Conservation (phyloP, 768 basidiomycete species). For the Sutorius australiensis region DNA sequence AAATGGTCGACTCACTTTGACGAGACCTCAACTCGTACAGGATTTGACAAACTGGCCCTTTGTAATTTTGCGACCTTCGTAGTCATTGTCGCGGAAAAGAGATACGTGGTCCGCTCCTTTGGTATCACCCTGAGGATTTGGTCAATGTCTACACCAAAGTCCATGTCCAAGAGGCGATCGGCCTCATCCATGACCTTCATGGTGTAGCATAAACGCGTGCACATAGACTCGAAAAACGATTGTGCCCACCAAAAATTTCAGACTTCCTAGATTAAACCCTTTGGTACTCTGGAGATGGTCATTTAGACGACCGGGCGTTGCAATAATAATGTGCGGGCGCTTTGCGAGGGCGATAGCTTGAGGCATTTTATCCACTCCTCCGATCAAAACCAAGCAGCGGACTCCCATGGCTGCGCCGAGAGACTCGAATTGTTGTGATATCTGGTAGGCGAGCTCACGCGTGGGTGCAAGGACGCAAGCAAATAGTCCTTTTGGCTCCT, state of each 20-base stretch:
- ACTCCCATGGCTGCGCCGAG: slow-evolving; percentile 92
- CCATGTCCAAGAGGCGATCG: slow-evolving; percentile 92
- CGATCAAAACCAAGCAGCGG: slow-evolving; percentile 87
- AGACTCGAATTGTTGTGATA: slow-evolving; percentile 93
- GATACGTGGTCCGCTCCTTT: slow-evolving; percentile 88
- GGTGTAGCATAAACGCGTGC: neutral
- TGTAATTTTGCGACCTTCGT: slow-evolving; percentile 97
- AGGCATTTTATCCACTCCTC: slow-evolving; percentile 87
- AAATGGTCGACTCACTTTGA: slow-evolving; percentile 61
- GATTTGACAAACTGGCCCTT: slow-evolving; percentile 87
- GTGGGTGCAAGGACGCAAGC: slow-evolving; percentile 94
- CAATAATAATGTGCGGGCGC: slow-evolving; percentile 90
- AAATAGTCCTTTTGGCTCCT: slow-evolving; percentile 89
- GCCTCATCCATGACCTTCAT: slow-evolving; percentile 94
- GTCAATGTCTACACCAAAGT: slow-evolving; percentile 93
- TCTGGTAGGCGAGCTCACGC: slow-evolving; percentile 97
- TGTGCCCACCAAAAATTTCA: slow-evolving; percentile 80
- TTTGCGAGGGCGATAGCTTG: slow-evolving; percentile 93
- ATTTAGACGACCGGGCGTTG: slow-evolving; percentile 88
- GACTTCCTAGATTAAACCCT: slow-evolving; percentile 80
- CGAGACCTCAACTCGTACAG: slow-evolving; percentile 90
- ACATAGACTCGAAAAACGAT: neutral
- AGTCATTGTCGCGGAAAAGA: slow-evolving; percentile 99
- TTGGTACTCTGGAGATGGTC: slow-evolving; percentile 98
- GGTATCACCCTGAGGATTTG: slow-evolving; percentile 95